These are phyloP conservation scores for Cytospora piceicola DNA, from an alignment of 2,329 filamentous ascomycete genomes.

Conservation along the genomic window DNA sequence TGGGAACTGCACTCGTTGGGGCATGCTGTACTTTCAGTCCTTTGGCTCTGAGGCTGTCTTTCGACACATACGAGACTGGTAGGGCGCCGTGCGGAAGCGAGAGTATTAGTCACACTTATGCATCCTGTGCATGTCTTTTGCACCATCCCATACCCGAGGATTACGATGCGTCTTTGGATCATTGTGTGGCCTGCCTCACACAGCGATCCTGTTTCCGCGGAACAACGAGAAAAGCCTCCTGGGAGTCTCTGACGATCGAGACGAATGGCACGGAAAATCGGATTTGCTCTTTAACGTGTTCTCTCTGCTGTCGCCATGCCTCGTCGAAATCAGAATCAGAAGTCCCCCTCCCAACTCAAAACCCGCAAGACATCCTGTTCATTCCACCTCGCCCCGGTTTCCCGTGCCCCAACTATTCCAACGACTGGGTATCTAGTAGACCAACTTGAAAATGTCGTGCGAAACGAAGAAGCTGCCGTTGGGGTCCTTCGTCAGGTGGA, in stretches of 20 bases:
- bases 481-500: constrained; percentile 66
- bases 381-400: constrained; percentile 4
- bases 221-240: neutral
- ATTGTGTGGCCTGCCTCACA: neutral
- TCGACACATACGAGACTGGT: neutral
- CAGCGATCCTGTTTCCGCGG: neutral
- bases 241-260: neutral
- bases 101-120: neutral
- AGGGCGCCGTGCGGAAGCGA: neutral
- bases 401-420: neutral
- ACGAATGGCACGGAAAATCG: neutral
- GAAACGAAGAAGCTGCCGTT: constrained; percentile 69
- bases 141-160: neutral
- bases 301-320: constrained; percentile 13
- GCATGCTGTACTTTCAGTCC: neutral
- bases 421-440: constrained; percentile 50
- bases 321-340: constrained; percentile 3
- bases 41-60: neutral
- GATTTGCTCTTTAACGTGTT: constrained; percentile 16
- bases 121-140: neutral
- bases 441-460: constrained; percentile 75
- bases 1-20: neutral
- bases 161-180: neutral
- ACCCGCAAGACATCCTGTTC: constrained; percentile 12
- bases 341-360: constrained; percentile 6